Base-by-base conservation (phyloP, 371 early-diverging fungal species). In the Rhizopus microsporus region DNA sequence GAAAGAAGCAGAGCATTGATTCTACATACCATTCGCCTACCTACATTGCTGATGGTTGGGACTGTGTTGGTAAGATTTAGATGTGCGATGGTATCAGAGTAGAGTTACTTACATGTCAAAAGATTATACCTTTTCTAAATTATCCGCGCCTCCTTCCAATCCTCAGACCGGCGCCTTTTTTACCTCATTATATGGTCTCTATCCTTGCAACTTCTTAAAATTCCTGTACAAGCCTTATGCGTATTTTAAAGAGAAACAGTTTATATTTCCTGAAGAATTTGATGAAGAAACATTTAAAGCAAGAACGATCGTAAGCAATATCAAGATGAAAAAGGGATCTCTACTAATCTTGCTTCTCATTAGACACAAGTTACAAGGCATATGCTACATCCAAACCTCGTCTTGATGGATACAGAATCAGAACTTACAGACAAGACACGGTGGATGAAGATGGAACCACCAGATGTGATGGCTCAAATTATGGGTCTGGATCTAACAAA, bases 361-460 rank as follows among this genome's bases (percentile, higher is more conserved):
- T 31, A 65, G 73, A 56, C 77, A 13, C 76, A 82, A 55, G 79
- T 87, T 13, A 72, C 71, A 37, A 67, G 83, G 38, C 87, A 87
- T 60, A 82, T 81, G 69, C 62, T 85, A 9, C 85, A 87, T 56
- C 85, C 87, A 3, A 84, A 74, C 55, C 57, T 87, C 10, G 69
- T 87, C 31, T 66, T 65, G 0, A 68, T 77, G 69, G 76, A 82
- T 44, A 61, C 69, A 7, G 71, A 77, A 33, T 70, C 74, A n/a
- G 87, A 87, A 56, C 48, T 84, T 7, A 68, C 68, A 1, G 80
- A 85, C 52, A 77, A 74, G 10, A 74, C 80, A 8, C 72, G 85
- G 7, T 85, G 84, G 84, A 81, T 82, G 72, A 85, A 85, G 47
- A 69, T 84, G 60, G 87, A 87, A 52, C 84, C 87, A 5, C 82